Evolutionary conservation across 495 filamentous ascomycete genomes (phyloP).

Genomic region (Aspergillus sparsus): DNA sequence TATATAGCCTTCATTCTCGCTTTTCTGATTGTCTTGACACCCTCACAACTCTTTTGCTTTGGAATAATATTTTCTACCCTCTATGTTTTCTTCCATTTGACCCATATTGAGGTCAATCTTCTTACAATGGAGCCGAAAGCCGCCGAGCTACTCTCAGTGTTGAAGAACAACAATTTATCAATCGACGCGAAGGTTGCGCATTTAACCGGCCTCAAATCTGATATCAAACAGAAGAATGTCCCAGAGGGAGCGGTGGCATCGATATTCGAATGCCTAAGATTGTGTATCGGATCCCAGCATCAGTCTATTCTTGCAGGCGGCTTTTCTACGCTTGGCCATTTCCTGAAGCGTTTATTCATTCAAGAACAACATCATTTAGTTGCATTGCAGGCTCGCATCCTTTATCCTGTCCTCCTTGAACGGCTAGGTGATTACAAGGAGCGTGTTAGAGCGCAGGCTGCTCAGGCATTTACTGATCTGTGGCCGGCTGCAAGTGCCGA

Average conservation of each 20-base stretch:
- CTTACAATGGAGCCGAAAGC: constrained; percentile 45
- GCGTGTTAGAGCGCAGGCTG: constrained; percentile 68
- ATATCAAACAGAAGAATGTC: constrained; percentile 86
- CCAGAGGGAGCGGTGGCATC: constrained; percentile 68
- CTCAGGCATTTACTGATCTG: constrained; percentile 69
- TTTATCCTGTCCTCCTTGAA: constrained; percentile 74
- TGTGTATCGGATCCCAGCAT: constrained; percentile 70
- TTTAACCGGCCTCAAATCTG: constrained; percentile 73
- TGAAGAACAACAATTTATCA: constrained; percentile 66
- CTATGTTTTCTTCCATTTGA: constrained; percentile 25
- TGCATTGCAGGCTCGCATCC: constrained; percentile 62
- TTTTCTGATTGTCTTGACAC: constrained; percentile 1
- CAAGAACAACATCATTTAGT: constrained; percentile 73
- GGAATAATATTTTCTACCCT: constrained; percentile 11
- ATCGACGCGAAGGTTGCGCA: constrained; percentile 71
- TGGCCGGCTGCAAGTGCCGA: constrained; percentile 67
- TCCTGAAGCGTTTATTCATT: constrained; percentile 76
- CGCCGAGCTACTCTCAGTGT: constrained; percentile 60
- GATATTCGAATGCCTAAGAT: constrained; percentile 72
- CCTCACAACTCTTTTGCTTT: constrained; percentile 15
- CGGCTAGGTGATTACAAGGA: constrained; percentile 88
- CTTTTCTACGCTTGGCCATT: constrained; percentile 82
- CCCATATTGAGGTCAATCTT: constrained; percentile 14
- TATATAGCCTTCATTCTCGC: constrained; percentile 5
- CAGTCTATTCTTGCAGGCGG: constrained; percentile 67